phyloP scores from a whole-genome alignment of 2,329 filamentous ascomycete genomes.

The Rosellinia necatrix region DNA sequence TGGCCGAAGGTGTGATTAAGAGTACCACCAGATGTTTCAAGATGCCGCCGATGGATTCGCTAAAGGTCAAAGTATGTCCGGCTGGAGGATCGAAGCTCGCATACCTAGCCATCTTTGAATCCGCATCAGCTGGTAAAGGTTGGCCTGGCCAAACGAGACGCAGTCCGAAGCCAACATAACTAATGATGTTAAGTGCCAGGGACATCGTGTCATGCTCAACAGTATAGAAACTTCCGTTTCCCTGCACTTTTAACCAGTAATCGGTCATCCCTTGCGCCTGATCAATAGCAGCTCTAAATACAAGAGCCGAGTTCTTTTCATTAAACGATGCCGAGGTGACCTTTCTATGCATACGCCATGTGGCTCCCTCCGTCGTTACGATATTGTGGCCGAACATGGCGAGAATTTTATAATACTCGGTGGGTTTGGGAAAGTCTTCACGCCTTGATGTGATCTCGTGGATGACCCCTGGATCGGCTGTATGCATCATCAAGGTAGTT shows the following conservation, averaged over 20 bases:
- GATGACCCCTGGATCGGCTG: conserved; percentile 67
- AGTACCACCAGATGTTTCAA: conserved; percentile 67
- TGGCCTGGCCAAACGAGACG: conserved; percentile 67
- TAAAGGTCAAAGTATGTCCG: conserved; percentile 69
- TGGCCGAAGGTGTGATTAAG: conserved; percentile 61
- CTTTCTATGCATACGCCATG: conserved; percentile 76
- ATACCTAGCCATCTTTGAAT: conserved; percentile 52
- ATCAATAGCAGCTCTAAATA: conserved; percentile 64
- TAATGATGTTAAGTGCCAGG: conserved; percentile 59
- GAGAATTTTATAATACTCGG: conserved; percentile 62
- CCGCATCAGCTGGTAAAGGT: conserved; percentile 47
- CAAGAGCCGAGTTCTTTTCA: conserved; percentile 73
- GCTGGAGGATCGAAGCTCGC: conserved; percentile 49
- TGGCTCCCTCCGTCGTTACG: conserved; percentile 68
- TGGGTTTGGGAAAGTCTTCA: conserved; percentile 73
- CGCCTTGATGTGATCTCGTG: conserved; percentile 67
- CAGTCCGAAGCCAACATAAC: conserved; percentile 74
- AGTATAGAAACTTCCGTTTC: conserved; percentile 55
- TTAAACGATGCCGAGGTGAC: conserved; percentile 74
- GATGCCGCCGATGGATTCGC: conserved; percentile 63
- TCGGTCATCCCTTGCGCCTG: conserved; percentile 68
- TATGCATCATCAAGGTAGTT: conserved; percentile 55
- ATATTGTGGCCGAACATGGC: conserved; percentile 74
- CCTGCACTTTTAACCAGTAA: conserved; percentile 55
- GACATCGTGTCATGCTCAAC: conserved; percentile 70